These are phyloP conservation scores for Venturiaceae sp. DNA, from an alignment of 2,329 filamentous ascomycete species.

Conservation along the genomic window DNA sequence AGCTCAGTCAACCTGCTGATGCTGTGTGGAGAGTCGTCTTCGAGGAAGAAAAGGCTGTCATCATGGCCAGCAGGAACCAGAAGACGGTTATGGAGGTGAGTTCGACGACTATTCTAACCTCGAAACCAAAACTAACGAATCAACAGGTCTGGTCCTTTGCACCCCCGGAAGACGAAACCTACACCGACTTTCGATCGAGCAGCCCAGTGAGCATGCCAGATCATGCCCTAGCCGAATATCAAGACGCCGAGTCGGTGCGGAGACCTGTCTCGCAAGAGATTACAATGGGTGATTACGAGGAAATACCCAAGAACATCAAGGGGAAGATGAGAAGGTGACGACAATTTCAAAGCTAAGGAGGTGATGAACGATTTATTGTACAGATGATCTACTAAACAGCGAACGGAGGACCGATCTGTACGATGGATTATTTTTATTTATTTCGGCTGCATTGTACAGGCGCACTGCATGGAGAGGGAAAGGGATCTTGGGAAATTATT, in stretches of 20 bases:
- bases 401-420: background rate
- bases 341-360: background rate
- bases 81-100: conserved; percentile 96
- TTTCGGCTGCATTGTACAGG: background rate
- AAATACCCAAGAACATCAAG: background rate
- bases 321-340: background rate
- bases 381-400: background rate
- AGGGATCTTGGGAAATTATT: background rate
- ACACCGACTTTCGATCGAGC: conserved; percentile 24
- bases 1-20: conserved; percentile 84
- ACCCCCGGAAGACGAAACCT: conserved; percentile 58
- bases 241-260: background rate
- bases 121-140: conserved; percentile 18
- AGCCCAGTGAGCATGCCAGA: conserved; percentile 35
- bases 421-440: background rate
- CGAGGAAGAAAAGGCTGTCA: conserved; percentile 95
- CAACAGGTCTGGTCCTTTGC: conserved; percentile 87
- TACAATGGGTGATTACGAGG: conserved; percentile 1
- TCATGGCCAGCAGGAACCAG: conserved; percentile 75
- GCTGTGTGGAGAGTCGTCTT: conserved; percentile 98
- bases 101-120: background rate
- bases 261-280: conserved; percentile 3
- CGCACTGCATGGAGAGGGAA: background rate
- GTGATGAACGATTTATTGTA: background rate
- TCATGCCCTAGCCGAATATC: conserved; percentile 15